A percentile compares a stretch with the other conserved stretches of the same genome.
These are phyloP conservation scores for Triangularia verruculosa DNA, from an alignment of 2,329 filamentous ascomycete species.

Conservation along the genomic window DNA sequence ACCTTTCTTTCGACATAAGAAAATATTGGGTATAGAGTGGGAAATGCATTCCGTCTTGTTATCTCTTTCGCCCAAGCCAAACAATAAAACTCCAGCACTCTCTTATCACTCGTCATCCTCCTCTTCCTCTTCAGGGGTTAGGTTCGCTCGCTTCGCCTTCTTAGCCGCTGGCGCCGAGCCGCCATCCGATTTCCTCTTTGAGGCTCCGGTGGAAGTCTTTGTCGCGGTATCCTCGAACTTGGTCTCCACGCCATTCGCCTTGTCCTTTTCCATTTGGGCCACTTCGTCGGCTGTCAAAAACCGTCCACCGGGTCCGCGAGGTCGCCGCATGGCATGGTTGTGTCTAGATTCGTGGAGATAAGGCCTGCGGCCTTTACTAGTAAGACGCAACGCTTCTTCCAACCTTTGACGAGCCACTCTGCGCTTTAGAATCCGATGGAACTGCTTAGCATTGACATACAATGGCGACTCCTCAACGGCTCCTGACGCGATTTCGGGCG, in stretches of 20 bases:
- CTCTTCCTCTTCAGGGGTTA: conserved; percentile 42
- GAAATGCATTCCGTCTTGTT: conserved; percentile 17
- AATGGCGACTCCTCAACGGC: conserved; percentile 86
- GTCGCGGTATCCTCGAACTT: conserved; percentile 25
- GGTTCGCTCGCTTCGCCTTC: conserved; percentile 43
- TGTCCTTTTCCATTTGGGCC: conserved; percentile 75
- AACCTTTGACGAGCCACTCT: conserved; percentile 89
- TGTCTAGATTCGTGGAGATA: conserved; percentile 97
- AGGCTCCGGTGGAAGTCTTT: conserved; percentile 40
- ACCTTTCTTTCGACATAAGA: conserved; percentile 24
- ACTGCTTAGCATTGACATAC: conserved; percentile 98
- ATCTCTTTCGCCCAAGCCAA: conserved; percentile 9
- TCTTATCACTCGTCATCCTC: conserved; percentile 27
- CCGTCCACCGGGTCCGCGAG: conserved; percentile 86
- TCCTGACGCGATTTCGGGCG: conserved; percentile 72
- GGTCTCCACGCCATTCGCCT: conserved; percentile 30
- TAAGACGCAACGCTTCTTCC: conserved; percentile 87
- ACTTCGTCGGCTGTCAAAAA: conserved; percentile 97
- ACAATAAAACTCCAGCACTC: neutral
- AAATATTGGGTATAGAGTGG: conserved; percentile 25
- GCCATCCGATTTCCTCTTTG: conserved; percentile 60
- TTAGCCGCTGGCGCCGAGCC: conserved; percentile 50
- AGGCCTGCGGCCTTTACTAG: conserved; percentile 92
- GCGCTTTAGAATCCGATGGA: conserved; percentile 93
- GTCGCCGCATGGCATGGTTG: conserved; percentile 96